Evolutionary conservation across 2,329 filamentous ascomycete species (phyloP), one percentile per base, ranked within the genome.

Genomic region (Fusarium siculi): DNA sequence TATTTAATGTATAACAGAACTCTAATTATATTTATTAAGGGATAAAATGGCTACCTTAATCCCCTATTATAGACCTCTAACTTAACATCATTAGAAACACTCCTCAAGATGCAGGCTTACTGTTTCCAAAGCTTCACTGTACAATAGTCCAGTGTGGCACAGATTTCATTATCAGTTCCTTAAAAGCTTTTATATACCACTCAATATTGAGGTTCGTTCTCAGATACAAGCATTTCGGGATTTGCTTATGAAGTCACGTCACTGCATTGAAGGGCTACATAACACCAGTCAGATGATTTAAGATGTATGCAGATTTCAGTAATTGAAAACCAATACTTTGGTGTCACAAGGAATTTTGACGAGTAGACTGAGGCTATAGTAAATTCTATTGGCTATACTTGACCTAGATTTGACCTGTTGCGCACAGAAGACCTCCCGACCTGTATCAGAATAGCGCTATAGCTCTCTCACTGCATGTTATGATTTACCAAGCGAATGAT

Each of bases 401-500:
- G 7, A 36, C 23, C 18, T 46, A 36, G 23, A 36, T n/a, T 2
- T 37, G 23, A 19, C 5, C 19, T 32, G 4, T 21, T 52, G 3
- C 18, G 6, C 18, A 4, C 12, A 4, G 21, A 11, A 8, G 12
- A 15, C 49, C 9, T 32, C 28, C 12, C 21, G n/a, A 4, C 28
- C 6, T n/a, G 2, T 12, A 7, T n/a, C 9, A 32, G 15, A 12
- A 8, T 16, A 21, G 44, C 25, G 19, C 19, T 47, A n/a, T 11
- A 47, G 4, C 19, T 30, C 44, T 30, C 25, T 4, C 4, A 4
- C 8, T n/a, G 11, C n/a, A 44, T 34, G 7, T 0, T 6, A 3
- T n/a, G 7, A n/a, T 21, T 46, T 46, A 8, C 18, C 9, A 44
- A 56, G 4, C 4, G 39, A 56, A 11, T 56, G 39, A 14, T 7